These are phyloP conservation scores for Gnomoniopsis smithogilvyi DNA, from an alignment of 2,329 filamentous ascomycete species.

Conservation along the genomic window DNA sequence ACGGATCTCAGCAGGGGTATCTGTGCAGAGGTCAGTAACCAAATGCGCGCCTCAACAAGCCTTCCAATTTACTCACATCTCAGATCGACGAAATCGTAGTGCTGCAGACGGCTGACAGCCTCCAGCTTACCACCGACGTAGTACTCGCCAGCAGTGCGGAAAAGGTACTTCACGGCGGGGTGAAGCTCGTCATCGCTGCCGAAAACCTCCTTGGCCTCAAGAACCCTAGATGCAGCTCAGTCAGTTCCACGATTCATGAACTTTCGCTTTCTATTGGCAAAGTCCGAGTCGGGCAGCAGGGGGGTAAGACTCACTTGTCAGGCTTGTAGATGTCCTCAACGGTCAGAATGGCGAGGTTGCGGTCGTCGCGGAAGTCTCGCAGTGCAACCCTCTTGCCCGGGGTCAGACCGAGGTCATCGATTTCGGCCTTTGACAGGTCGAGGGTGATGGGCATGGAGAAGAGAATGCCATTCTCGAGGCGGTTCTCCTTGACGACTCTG, in stretches of 20 bases:
- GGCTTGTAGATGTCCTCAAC: slow-evolving; percentile 94
- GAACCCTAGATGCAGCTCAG: slow-evolving; percentile 52
- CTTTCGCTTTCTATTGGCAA: no score
- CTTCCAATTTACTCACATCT: slow-evolving; percentile 62
- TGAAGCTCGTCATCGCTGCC: slow-evolving; percentile 80
- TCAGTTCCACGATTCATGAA: not conserved
- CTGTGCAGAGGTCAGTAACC: slow-evolving; percentile 35
- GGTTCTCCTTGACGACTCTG: slow-evolving; percentile 85
- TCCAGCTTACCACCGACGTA: slow-evolving; percentile 97
- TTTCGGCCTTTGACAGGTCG: slow-evolving; percentile 72
- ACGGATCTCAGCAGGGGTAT: slow-evolving; percentile 91
- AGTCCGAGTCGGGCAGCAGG: not conserved
- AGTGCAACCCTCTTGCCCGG: slow-evolving; percentile 79
- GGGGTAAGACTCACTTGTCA: slow-evolving; percentile 68
- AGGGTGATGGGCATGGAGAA: slow-evolving; percentile 98
- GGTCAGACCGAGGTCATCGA: slow-evolving; percentile 74
- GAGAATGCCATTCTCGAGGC: slow-evolving; percentile 82
- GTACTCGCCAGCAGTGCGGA: slow-evolving; percentile 75
- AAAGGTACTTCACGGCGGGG: slow-evolving; percentile 88
- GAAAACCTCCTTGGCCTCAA: slow-evolving; percentile 92
- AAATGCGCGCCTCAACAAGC: not conserved
- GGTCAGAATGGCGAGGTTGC: slow-evolving; percentile 91
- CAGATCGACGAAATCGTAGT: slow-evolving; percentile 98
- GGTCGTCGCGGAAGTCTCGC: slow-evolving; percentile 93
- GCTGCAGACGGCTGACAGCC: slow-evolving; percentile 89